phyloP scores from a whole-genome alignment of 177 flowering plant genomes.

The Vitis hybrid region DNA sequence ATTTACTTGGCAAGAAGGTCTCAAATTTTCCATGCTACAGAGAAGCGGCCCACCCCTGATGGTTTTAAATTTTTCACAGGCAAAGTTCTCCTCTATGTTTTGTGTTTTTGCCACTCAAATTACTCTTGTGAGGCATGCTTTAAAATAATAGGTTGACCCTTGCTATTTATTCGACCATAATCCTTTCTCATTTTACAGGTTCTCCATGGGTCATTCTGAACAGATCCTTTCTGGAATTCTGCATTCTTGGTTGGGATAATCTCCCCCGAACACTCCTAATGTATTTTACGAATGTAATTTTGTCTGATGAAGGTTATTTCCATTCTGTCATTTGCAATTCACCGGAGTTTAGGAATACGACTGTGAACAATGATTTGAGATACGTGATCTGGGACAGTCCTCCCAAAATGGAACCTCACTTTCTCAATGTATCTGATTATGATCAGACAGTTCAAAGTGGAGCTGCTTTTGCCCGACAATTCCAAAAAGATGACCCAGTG shows the following conservation, averaged over 20 bases:
- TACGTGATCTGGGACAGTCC: slow-evolving; percentile 83
- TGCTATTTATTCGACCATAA: neutral
- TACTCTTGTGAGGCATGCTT: neutral
- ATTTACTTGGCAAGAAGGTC: slow-evolving; percentile 70
- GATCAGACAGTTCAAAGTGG: slow-evolving; percentile 70
- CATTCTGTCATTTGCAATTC: slow-evolving; percentile 83
- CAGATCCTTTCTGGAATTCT: slow-evolving; percentile 70
- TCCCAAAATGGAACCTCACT: slow-evolving; percentile 81
- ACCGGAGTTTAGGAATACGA: slow-evolving; percentile 67
- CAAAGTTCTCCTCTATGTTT: slow-evolving; percentile 14
- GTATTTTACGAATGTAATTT: slow-evolving; percentile 68
- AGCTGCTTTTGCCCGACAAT: slow-evolving; percentile 83
- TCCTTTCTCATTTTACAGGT: slow-evolving; percentile 45
- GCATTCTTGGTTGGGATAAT: slow-evolving; percentile 84
- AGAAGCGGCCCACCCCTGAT: slow-evolving; percentile 81
- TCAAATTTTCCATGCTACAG: slow-evolving; percentile 81
- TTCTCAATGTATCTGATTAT: slow-evolving; percentile 50
- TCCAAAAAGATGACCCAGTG: slow-evolving; percentile 55
- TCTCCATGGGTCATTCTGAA: slow-evolving; percentile 85
- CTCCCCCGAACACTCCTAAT: slow-evolving; percentile 78
- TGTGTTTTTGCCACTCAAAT: neutral
- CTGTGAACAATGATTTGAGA: slow-evolving; percentile 74
- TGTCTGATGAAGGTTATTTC: slow-evolving; percentile 80
- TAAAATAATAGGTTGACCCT: neutral
- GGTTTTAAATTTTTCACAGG: slow-evolving; percentile 94